Evolutionary conservation across 2,329 filamentous ascomycete species (phyloP).

Genomic region (Sclerotinia nivalis): DNA sequence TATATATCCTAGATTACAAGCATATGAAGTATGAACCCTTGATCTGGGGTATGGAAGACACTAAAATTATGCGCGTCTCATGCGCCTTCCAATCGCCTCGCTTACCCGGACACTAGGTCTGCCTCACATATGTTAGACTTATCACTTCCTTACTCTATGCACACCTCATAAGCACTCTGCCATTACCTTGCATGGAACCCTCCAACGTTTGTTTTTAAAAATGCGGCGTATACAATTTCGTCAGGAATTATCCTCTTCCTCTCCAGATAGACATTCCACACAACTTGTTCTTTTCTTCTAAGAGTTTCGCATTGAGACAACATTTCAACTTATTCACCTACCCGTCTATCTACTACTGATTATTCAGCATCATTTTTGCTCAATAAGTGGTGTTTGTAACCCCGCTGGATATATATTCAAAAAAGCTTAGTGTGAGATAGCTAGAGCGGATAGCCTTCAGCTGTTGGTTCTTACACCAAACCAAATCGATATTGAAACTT

Average conservation of each 20-base stretch:
- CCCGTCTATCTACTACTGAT: neutral
- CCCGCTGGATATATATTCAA: no score
- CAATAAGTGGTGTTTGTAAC: neutral
- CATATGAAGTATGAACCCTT: no score
- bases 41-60: no score
- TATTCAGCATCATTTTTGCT: neutral
- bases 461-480: neutral
- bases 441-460: neutral
- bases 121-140: neutral
- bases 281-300: neutral
- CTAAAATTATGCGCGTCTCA: no score
- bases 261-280: neutral
- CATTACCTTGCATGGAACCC: neutral
- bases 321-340: neutral
- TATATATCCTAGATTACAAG: no score
- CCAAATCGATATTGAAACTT: neutral
- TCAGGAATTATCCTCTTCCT: neutral
- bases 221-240: neutral
- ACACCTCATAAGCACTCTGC: neutral
- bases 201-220: neutral
- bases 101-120: no score
- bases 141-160: neutral
- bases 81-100: no score
- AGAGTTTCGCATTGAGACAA: neutral
- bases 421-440: neutral